Evolutionary conservation across 139 green algal species (phyloP).

Genomic region (Eudorina sp.): DNA sequence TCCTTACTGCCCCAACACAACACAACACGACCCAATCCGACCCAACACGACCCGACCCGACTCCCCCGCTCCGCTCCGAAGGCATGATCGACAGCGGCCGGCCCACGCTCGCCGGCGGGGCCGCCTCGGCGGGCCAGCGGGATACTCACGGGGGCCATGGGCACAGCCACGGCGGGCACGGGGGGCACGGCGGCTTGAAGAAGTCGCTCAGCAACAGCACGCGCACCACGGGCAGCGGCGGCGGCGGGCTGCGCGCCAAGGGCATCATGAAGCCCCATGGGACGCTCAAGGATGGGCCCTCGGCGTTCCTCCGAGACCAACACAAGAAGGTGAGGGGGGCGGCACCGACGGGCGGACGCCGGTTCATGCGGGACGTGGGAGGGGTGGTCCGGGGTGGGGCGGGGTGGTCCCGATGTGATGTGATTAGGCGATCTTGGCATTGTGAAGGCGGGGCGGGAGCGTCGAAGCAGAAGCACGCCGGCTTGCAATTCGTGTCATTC

Average conservation of each 20-base stretch:
- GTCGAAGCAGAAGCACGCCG: too few relatives aligned
- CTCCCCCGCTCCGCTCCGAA: background rate
- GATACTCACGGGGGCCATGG: background rate
- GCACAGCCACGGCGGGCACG: background rate
- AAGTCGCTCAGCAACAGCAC: constrained; percentile 38
- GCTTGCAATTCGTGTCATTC: too few relatives aligned
- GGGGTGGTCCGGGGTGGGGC: too few relatives aligned
- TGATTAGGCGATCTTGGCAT: too few relatives aligned
- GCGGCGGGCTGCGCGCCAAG: constrained; percentile 26
- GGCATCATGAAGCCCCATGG: background rate
- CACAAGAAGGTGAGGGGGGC: constrained; percentile 51
- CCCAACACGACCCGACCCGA: too few relatives aligned
- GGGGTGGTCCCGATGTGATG: too few relatives aligned
- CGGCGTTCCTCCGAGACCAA: background rate
- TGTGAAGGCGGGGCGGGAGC: too few relatives aligned
- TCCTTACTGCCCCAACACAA: too few relatives aligned
- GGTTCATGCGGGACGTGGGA: too few relatives aligned
- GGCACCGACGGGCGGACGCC: too few relatives aligned
- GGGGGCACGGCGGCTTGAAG: background rate
- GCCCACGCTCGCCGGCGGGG: background rate
- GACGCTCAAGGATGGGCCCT: constrained; percentile 5
- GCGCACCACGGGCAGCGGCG: constrained; percentile 29
- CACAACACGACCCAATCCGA: too few relatives aligned
- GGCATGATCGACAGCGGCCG: constrained; percentile 21
- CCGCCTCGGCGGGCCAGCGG: background rate